Evolutionary conservation across 2,329 filamentous ascomycete genomes (phyloP), one percentile per base, ranked within the genome.

Genomic region (Neofusicoccum ribis): DNA sequence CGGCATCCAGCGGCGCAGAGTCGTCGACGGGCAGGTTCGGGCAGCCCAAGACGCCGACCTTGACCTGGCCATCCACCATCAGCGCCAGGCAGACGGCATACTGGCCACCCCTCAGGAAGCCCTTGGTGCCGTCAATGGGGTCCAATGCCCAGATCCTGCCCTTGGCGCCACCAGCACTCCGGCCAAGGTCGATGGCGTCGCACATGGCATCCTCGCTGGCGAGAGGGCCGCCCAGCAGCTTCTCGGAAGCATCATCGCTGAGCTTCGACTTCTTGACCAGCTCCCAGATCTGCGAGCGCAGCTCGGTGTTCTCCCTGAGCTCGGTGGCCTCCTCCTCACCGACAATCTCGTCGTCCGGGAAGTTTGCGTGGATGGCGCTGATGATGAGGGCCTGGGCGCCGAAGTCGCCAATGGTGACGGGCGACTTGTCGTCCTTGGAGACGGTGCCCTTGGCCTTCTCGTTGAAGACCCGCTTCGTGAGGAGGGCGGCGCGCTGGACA

Each of bases 341-440:
- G 47, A 99, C 92, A 68, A 99, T 91, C 77, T 92, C 90, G 75
- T 99, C 95, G 41, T 88, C 76, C 17, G 95, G 95, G 82, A 99
- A 99, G 79, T 91, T 92, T 79, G 91, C 87, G 79, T 89, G 89
- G 70, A 99, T 89, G 34, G 94, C 94, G 65, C 89, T 86, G 74
- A 98, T 97, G 79, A 99, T 97, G 70, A 99, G 87, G 37, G 95
- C 93, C 82, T 99, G 95, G 43, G 95, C 96, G 74, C 95, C 95
- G 78, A 97, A 98, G 82, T 99, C 95, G 77, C 94, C 95, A 72
- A 98, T 95, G 17, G 95, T 99, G 72, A 99, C 95, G 69, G 95
- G 95, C 9, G 93, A 97, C 76, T 92, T 92, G 84, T 99, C 95
- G 79, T 92, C 90, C 83, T 99, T 99, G 77, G 90, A 91, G 60